Conservation (phyloP, 2,329 filamentous ascomycete species). For the Aspergillus pseudonomiae region DNA sequence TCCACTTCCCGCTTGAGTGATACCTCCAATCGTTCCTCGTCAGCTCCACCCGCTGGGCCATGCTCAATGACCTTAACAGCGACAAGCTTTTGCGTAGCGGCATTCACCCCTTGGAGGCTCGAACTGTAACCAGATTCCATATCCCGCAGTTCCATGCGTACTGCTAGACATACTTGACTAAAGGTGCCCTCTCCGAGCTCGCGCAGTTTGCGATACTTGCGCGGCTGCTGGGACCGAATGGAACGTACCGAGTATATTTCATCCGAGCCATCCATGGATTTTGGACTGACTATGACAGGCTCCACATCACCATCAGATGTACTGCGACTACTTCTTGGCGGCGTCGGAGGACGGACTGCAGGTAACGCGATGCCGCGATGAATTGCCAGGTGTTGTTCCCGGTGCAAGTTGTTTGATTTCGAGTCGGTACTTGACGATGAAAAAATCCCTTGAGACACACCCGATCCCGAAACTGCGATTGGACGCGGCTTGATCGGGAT, state of each 20-base stretch:
- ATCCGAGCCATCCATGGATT: constrained; percentile 27
- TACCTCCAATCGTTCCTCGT: constrained; percentile 89
- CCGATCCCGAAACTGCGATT: constrained; percentile 69
- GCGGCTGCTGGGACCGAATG: constrained; percentile 68
- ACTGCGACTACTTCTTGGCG: constrained; percentile 73
- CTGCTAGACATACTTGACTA: constrained; percentile 89
- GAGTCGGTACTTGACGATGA: constrained; percentile 49
- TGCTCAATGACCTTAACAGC: constrained; percentile 96
- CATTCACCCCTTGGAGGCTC: constrained; percentile 16
- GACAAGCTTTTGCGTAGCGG: constrained; percentile 74
- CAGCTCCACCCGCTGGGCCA: constrained; percentile 88
- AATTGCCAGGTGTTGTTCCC: constrained; percentile 79
- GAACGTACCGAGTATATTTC: constrained; percentile 74
- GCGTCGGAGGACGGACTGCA: constrained; percentile 71
- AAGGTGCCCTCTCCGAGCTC: constrained; percentile 91
- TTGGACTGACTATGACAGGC: constrained; percentile 28
- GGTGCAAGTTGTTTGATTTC: constrained; percentile 56
- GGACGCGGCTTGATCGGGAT: constrained; percentile 69
- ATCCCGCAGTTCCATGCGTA: constrained; percentile 67
- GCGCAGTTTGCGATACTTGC: constrained; percentile 78
- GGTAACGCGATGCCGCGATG: constrained; percentile 70
- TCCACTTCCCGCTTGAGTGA: constrained; percentile 93
- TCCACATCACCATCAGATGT: constrained; percentile 56
- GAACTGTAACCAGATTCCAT: constrained; percentile 13
- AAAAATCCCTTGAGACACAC: constrained; percentile 51